Conservation (phyloP, 371 early-diverging fungal genomes). For the Mucor circinelloides region DNA sequence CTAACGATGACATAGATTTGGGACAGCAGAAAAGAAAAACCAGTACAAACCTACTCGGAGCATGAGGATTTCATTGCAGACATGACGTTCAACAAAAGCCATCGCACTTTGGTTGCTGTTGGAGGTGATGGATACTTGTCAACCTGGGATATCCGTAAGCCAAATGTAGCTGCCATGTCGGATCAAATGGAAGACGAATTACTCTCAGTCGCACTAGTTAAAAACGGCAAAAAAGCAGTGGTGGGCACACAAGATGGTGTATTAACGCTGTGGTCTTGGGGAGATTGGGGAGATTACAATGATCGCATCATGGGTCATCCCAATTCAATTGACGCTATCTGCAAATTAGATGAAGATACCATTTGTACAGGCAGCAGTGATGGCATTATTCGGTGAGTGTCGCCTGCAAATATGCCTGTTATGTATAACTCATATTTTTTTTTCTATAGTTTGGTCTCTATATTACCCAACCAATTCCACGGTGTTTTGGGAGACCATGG, state of each 20-base stretch:
- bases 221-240: slow-evolving; percentile 75
- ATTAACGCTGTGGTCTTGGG: slow-evolving; percentile 72
- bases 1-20: slow-evolving; percentile 59
- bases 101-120: not conserved
- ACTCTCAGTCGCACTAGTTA: slow-evolving; percentile 76
- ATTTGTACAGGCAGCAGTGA: slow-evolving; percentile 90
- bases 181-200: slow-evolving; percentile 94
- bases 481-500: slow-evolving; percentile 90
- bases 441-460: slow-evolving; percentile 61
- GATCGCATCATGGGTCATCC: slow-evolving; percentile 95
- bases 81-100: slow-evolving; percentile 59
- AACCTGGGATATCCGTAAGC: slow-evolving; percentile 86
- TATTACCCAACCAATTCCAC: slow-evolving; percentile 86
- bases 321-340: slow-evolving; percentile 79
- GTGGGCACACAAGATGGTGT: slow-evolving; percentile 91
- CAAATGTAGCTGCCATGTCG: slow-evolving; percentile 76
- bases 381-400: slow-evolving; percentile 74
- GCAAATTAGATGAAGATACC: slow-evolving; percentile 79
- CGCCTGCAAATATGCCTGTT: no score
- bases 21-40: slow-evolving; percentile 79
- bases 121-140: slow-evolving; percentile 92
- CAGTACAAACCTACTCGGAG: slow-evolving; percentile 71
- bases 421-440: not conserved
- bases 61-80: slow-evolving; percentile 90
- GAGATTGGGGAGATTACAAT: slow-evolving; percentile 89